phyloP scores from a whole-genome alignment of 495 filamentous ascomycete species.

The Penicillium parvum region DNA sequence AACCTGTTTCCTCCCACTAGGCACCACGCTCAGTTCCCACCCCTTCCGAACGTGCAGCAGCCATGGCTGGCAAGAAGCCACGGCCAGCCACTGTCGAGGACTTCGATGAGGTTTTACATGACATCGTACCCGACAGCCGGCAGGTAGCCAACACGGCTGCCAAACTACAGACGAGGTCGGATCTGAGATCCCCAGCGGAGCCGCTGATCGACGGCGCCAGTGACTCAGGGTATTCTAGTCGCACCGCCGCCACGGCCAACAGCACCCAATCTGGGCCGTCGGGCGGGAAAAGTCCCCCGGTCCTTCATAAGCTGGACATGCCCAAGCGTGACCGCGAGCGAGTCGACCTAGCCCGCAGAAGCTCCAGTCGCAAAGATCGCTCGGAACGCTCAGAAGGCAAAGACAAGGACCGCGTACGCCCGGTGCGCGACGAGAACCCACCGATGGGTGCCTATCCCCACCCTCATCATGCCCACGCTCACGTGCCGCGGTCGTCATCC shows the following conservation, averaged over 20 bases:
- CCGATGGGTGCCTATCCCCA: slow-evolving; percentile 33
- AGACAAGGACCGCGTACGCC: slow-evolving; percentile 30
- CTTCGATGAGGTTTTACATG: slow-evolving; percentile 50
- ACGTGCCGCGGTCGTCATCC: slow-evolving; percentile 32
- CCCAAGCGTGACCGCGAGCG: slow-evolving; percentile 22
- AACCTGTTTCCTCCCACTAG: slow-evolving; percentile 14
- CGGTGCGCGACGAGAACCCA: slow-evolving; percentile 35
- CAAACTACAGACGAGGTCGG: slow-evolving; percentile 50
- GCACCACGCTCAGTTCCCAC: slow-evolving; percentile 10
- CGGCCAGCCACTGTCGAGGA: slow-evolving; percentile 53
- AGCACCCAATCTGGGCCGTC: slow-evolving; percentile 52
- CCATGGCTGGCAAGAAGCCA: slow-evolving; percentile 37
- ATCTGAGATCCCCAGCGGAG: slow-evolving; percentile 31
- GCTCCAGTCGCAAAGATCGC: slow-evolving; percentile 31
- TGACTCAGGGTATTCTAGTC: slow-evolving; percentile 65
- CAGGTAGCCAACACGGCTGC: slow-evolving; percentile 45
- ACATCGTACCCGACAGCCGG: slow-evolving; percentile 44
- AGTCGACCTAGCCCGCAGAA: slow-evolving; percentile 28
- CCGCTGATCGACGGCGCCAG: slow-evolving; percentile 47
- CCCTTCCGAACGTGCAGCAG: slow-evolving; percentile 21
- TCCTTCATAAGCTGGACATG: slow-evolving; percentile 39
- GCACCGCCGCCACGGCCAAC: slow-evolving; percentile 52
- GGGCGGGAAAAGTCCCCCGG: slow-evolving; percentile 38
- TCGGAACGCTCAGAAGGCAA: slow-evolving; percentile 34
- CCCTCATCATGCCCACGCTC: slow-evolving; percentile 26